A percentile compares a stretch with the other conserved stretches of the same genome.
These are phyloP conservation scores for Aspergillus ustus DNA, from an alignment of 2,329 filamentous ascomycete species.

Conservation along the genomic window DNA sequence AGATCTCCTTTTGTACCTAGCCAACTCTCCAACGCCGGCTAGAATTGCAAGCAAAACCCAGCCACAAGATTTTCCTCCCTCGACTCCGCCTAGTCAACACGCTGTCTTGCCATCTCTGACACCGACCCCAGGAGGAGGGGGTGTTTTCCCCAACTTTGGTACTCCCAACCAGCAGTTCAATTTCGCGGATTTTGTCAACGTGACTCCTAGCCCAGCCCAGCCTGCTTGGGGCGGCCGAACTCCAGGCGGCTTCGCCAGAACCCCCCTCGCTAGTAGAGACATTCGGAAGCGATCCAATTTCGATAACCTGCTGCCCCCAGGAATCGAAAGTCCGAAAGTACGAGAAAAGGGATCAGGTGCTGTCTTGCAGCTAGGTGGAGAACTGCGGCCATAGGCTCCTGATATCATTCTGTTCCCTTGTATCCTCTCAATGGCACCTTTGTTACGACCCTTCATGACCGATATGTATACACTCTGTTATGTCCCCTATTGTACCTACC, in stretches of 20 bases:
- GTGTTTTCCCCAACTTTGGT: conserved; percentile 74
- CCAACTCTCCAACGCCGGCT: conserved; percentile 87
- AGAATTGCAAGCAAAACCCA: conserved; percentile 56
- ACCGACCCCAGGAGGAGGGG: conserved; percentile 65
- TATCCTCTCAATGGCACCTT: conserved; percentile 10
- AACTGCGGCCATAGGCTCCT: conserved; percentile 57
- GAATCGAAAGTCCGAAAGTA: conserved; percentile 48
- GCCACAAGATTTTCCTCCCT: conserved; percentile 63
- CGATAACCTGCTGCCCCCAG: conserved; percentile 70
- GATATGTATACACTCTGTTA: conserved; percentile 27
- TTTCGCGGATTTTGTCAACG: conserved; percentile 96
- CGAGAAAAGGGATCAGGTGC: conserved; percentile 55
- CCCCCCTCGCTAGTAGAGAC: conserved; percentile 70
- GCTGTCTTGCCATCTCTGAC: conserved; percentile 56
- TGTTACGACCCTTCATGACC: conserved; percentile 30
- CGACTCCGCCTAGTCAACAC: conserved; percentile 74
- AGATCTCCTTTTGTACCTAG: conserved; percentile 80
- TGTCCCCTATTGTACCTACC: conserved; percentile 26
- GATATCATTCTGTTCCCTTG: conserved; percentile 1
- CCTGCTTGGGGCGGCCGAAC: conserved; percentile 71
- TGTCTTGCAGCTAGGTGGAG: conserved; percentile 70
- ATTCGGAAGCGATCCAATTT: conserved; percentile 77
- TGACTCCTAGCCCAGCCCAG: conserved; percentile 93
- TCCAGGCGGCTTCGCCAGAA: conserved; percentile 62
- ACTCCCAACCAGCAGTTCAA: conserved; percentile 89